Percentiles rank a stretch among this genome's conserved stretches.
Conservation (phyloP, 2,329 filamentous ascomycete genomes). For the Zymoseptoria pseudotritici region DNA sequence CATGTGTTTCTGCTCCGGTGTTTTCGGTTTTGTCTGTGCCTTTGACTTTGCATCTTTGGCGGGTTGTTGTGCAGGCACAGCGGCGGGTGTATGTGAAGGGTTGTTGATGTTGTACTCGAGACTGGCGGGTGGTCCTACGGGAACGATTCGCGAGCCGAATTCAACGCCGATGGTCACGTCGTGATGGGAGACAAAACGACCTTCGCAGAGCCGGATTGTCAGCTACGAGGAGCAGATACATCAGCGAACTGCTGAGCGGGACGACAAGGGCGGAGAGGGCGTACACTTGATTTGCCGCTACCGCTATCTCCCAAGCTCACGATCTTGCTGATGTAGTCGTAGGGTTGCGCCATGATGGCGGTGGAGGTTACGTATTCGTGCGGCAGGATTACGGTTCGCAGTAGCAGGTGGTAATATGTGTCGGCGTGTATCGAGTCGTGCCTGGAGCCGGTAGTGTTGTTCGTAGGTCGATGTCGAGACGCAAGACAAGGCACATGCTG, state of each 20-base stretch:
- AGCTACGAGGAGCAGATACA: conserved; percentile 44
- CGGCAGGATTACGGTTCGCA: too few species aligned
- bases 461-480: background rate
- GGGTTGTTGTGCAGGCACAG: conserved; percentile 8
- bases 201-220: conserved; percentile 92
- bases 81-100: conserved; percentile 24
- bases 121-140: conserved; percentile 75
- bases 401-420: background rate
- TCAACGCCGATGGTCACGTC: conserved; percentile 97
- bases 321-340: conserved; percentile 99
- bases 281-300: conserved; percentile 78
- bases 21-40: conserved; percentile 25
- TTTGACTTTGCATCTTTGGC: conserved; percentile 27
- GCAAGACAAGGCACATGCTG: background rate
- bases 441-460: background rate
- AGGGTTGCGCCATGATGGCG: conserved; percentile 51
- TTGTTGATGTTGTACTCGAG: conserved; percentile 50
- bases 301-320: conserved; percentile 96
- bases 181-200: conserved; percentile 87
- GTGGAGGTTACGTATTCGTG: background rate
- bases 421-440: background rate
- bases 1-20: conserved; percentile 64
- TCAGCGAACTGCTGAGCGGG: conserved; percentile 21
- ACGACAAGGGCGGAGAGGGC: conserved; percentile 15
- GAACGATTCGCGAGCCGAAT: conserved; percentile 87